phyloP scores from a whole-genome alignment of 2,329 filamentous ascomycete species.

The Ophiostoma sp. region DNA sequence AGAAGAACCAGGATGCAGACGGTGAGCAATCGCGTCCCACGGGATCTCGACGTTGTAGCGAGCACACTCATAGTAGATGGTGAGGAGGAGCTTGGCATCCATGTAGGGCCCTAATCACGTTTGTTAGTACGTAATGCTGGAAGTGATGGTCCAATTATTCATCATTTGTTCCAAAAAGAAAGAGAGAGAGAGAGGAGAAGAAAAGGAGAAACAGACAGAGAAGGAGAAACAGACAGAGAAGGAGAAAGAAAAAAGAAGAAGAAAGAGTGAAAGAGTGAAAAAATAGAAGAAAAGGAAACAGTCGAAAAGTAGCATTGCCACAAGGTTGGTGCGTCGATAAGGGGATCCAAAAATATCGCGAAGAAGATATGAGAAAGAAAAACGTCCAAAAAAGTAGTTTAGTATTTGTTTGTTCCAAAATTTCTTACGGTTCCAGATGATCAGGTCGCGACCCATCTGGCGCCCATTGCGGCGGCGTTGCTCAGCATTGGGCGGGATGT shows the following conservation, averaged over 20 bases:
- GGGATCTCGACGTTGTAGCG: conserved; percentile 40
- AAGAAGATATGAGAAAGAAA: neutral
- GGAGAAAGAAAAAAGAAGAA: neutral
- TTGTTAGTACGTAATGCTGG: neutral
- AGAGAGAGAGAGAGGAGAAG: neutral
- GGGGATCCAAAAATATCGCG: neutral
- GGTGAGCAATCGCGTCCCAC: conserved; percentile 45
- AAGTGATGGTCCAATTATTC: neutral
- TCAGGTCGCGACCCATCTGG: conserved; percentile 41
- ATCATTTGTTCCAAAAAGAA: neutral
- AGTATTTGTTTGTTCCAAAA: conserved; percentile 30
- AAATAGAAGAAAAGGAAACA: neutral
- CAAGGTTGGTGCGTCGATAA: neutral
- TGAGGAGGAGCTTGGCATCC: conserved; percentile 47
- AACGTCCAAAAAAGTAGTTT: conserved; percentile 2
- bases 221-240: neutral
- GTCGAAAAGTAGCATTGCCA: neutral
- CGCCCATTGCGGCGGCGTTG: conserved; percentile 37
- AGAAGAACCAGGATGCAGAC: conserved; percentile 45
- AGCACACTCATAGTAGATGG: conserved; percentile 44
- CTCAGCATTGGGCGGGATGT: conserved; percentile 26
- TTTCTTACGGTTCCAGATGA: conserved; percentile 46
- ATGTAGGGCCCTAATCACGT: conserved; percentile 44
- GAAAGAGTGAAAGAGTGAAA: neutral
- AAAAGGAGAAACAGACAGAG: neutral